Conservation (phyloP, 2,329 filamentous ascomycete species). For the Fusarium sp. region DNA sequence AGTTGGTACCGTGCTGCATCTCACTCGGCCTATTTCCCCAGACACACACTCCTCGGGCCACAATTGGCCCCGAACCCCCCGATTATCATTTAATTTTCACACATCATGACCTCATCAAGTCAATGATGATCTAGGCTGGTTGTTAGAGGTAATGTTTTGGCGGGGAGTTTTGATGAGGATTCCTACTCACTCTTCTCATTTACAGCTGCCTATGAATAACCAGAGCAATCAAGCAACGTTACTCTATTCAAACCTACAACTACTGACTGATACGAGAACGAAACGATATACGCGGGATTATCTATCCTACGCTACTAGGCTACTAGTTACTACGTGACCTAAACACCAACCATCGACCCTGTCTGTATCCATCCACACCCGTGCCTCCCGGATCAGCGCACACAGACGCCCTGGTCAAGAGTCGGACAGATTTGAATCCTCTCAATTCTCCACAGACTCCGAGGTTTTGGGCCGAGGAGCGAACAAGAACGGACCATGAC, state of each 20-base stretch:
- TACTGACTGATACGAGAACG: conserved; percentile 14
- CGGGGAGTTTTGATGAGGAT: neutral
- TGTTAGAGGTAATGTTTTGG: conserved; percentile 8
- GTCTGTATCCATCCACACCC: conserved; percentile 39
- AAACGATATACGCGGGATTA: neutral
- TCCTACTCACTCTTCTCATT: neutral
- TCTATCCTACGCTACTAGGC: neutral
- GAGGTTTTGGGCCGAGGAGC: conserved; percentile 23
- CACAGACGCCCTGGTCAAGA: conserved; percentile 20
- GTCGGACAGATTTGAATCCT: conserved; percentile 24
- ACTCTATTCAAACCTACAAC: neutral
- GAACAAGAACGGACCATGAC: conserved; percentile 9
- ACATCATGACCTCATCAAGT: conserved; percentile 41
- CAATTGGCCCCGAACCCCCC: conserved; percentile 31
- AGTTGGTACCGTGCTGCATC: too few relatives aligned
- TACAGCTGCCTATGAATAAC: neutral
- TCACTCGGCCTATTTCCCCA: conserved; percentile 28
- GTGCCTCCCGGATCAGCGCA: conserved; percentile 40
- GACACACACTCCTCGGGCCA: conserved; percentile 21
- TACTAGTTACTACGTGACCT: neutral
- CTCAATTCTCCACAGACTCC: conserved; percentile 31
- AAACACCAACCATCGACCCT: conserved; percentile 36
- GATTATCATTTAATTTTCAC: conserved; percentile 22
- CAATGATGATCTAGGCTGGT: conserved; percentile 14
- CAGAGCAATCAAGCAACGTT: neutral